Base-by-base conservation (phyloP, 2,329 filamentous ascomycete genomes). In the Aspergillus oerlinghausenensis region DNA sequence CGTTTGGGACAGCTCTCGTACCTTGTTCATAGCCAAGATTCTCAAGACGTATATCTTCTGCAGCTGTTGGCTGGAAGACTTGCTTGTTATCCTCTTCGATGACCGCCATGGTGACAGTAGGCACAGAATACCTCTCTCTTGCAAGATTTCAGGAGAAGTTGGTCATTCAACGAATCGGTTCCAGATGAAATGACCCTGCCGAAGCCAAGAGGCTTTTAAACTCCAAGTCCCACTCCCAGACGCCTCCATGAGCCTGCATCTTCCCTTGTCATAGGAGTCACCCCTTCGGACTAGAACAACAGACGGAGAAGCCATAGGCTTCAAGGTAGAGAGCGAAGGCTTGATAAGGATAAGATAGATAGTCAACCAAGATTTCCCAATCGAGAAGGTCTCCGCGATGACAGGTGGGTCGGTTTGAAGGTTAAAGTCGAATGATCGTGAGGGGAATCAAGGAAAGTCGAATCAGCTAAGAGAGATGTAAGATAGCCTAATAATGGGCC, bases 1-100 rank as follows among this genome's bases (percentile, higher is more conserved):
- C 21, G 21, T 14, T 9, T 3, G 3, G 47, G 6, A 42, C 21
- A 28, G n/a, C 3, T 4, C n/a, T 7, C 64, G 56, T 59, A 73
- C 71, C 71, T 58, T 75, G 73, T 64, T 75, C 70, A 58, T 76
- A 75, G 25, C 73, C 73, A 56, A 76, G 45, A 48, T 73, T 64
- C 56, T 70, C 71, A n/a, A 76, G 61, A 17, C 67, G 62, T n/a
- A 67, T 65, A 65, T 75, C 73, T 52, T 73, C 73, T 9, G 60
- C 63, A 19, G 61, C 61, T 9, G 63, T 59, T 45, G 55, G 49
- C 38, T 63, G 50, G 35, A 67, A 65, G n/a, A 65, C 66, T 42
- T 64, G 56, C 17, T 54, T 29, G 2, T 59, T 59, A 7, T 64
- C 60, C 9, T 63, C 77, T 73, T 62, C 56, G 9, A 58, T 59